These are phyloP conservation scores for Cytospora piceae DNA, from an alignment of 2,329 filamentous ascomycete genomes.

Conservation along the genomic window DNA sequence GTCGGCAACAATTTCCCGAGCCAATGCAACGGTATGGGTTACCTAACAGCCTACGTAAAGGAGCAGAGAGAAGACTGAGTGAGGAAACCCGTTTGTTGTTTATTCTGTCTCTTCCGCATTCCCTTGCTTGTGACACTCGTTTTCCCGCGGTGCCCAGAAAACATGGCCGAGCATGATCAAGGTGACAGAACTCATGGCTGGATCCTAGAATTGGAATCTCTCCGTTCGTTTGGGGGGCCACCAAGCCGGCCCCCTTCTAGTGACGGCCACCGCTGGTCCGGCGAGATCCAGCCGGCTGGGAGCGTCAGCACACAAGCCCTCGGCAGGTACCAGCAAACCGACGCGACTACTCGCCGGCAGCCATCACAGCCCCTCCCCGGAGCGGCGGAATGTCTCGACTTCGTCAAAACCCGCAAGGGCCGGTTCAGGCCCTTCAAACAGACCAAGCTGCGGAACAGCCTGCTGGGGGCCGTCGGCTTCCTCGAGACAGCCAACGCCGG, in stretches of 20 bases:
- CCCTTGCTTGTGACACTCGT: background rate
- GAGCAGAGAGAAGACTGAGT: background rate
- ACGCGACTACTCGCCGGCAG: constrained; percentile 5
- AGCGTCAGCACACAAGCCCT: constrained; percentile 13
- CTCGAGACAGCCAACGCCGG: constrained; percentile 59
- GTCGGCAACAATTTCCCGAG: background rate
- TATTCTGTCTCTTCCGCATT: background rate
- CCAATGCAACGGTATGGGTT: background rate
- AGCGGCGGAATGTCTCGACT: constrained; percentile 25
- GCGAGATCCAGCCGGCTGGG: constrained; percentile 22
- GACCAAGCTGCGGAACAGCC: constrained; percentile 33
- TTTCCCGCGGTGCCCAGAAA: background rate
- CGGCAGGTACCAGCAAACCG: background rate
- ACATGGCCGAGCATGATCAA: background rate
- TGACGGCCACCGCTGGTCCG: constrained; percentile 12
- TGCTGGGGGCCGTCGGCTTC: constrained; percentile 46
- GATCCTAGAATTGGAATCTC: constrained; percentile 26
- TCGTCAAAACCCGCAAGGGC: constrained; percentile 18
- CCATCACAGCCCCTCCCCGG: constrained; percentile 25
- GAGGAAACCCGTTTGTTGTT: background rate
- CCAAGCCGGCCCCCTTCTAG: constrained; percentile 13
- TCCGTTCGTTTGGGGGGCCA: constrained; percentile 22
- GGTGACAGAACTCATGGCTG: constrained; percentile 26
- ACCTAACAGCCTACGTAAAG: background rate
- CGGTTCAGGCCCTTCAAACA: constrained; percentile 18